These are phyloP conservation scores for Myriosclerotinia duriaeana DNA, from an alignment of 2,329 filamentous ascomycete genomes.

Conservation along the genomic window DNA sequence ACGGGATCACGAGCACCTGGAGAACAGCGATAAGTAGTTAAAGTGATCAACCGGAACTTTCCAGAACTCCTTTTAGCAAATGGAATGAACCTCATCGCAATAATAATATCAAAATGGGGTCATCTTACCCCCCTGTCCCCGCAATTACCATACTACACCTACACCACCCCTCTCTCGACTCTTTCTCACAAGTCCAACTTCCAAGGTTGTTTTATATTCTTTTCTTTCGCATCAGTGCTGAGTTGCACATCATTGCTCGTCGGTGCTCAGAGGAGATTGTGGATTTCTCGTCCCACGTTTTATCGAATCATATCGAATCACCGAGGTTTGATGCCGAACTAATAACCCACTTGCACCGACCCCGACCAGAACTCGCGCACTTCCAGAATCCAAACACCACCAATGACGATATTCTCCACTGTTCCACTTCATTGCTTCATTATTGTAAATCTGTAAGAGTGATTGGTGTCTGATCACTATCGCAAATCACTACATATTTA, in stretches of 20 bases:
- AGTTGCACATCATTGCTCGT: too few species aligned
- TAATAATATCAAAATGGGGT: not conserved
- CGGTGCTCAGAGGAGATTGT: conserved; percentile 6
- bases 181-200: not conserved
- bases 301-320: conserved; percentile 13
- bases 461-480: conserved; percentile 1
- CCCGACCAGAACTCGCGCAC: not conserved
- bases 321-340: conserved; percentile 12
- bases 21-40: not conserved
- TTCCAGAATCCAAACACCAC: not conserved
- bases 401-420: conserved; percentile 13
- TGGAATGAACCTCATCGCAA: not conserved
- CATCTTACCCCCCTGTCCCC: too few species aligned
- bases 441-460: not conserved
- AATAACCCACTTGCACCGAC: not conserved
- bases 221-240: not conserved
- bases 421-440: conserved; percentile 11
- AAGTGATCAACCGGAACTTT: not conserved
- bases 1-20: too few species aligned
- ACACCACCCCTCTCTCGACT: not conserved
- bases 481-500: not conserved
- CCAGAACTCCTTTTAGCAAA: not conserved
- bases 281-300: not conserved
- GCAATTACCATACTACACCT: too few species aligned
- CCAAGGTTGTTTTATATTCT: conserved; percentile 1